Base-by-base conservation (phyloP, 2,329 filamentous ascomycete species). In the Botrytis deweyae region DNA sequence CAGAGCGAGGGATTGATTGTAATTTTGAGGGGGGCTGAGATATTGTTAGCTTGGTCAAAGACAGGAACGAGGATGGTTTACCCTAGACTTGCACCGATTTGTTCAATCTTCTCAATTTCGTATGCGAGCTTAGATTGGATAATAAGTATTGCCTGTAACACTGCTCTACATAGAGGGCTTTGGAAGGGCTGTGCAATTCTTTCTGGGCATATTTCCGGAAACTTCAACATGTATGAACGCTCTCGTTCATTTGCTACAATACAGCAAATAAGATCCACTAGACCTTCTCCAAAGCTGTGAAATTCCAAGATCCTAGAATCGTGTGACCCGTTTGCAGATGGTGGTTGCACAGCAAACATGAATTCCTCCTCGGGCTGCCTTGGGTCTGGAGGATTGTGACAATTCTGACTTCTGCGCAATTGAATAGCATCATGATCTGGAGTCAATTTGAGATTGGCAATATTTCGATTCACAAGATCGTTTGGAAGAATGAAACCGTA, bases 401-500 rank as follows among this genome's bases (percentile, higher is more conserved):
- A 81, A 22, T 22, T 33, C 55, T 79, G 78, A n/a, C 52, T 74
- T 36, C 76, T 75, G 22, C 79, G 76, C 40, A 80, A 62, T n/a
- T 73, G 36, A 16, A 73, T 49, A 49, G 71, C 75, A 29, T 75
- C 67, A 33, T 46, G 46, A 10, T 64, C n/a, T 3, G 79, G 78
- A 14, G 71, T 77, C 29, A 81, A 44, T 73, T 77, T 80, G 4
- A 80, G 59, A 52, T 80, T 79, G 18, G 79, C 77, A 29, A 71
- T 55, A 73, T 89, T 81, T 7, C 78, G 80, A n/a, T 73, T 82
- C 80, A 65, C 20, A 33, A 36, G 3, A 61, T 52, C 44, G 0
- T 84, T 84, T 71, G 86, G 85, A 0, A 91, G 79, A 75, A 88
- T 84, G 79, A 91, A 91, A 3, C 89, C 89, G 78, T 92, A 92